These are phyloP conservation scores for Globisporangium ultimum DNA, from an alignment of 352 stramenopile species.

Conservation along the genomic window DNA sequence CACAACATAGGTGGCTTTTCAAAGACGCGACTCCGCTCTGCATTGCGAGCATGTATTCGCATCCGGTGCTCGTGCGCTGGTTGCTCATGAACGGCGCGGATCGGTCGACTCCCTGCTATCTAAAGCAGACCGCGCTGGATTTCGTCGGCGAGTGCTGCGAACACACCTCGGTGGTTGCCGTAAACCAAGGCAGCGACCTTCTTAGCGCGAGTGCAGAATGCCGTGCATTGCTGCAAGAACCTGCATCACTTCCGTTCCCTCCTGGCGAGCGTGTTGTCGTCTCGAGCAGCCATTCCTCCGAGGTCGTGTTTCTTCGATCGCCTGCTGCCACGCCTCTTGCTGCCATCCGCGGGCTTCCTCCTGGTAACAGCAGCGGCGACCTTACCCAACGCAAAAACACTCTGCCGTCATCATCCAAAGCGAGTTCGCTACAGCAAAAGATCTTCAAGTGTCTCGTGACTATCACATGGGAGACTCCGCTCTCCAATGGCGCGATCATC, in stretches of 20 bases:
- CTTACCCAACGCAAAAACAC: not conserved
- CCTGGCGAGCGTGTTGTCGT: slow-evolving; percentile 27
- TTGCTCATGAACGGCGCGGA: slow-evolving; percentile 58
- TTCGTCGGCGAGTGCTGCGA: slow-evolving; percentile 59
- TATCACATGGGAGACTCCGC: slow-evolving; percentile 49
- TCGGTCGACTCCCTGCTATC: slow-evolving; percentile 41
- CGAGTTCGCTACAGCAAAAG: slow-evolving; percentile 34
- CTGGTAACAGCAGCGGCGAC: not conserved
- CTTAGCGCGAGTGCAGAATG: slow-evolving; percentile 37
- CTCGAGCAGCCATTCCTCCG: slow-evolving; percentile 33
- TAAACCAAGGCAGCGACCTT: not conserved
- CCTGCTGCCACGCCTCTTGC: slow-evolving; percentile 16
- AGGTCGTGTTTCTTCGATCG: slow-evolving; percentile 34
- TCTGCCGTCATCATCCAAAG: not conserved
- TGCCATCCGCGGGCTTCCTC: slow-evolving; percentile 1
- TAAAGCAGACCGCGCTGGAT: slow-evolving; percentile 42
- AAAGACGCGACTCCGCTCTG: slow-evolving; percentile 64
- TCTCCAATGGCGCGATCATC: slow-evolving; percentile 67
- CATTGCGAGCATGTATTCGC: slow-evolving; percentile 52
- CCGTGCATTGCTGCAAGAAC: slow-evolving; percentile 28
- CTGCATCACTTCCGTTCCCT: slow-evolving; percentile 25
- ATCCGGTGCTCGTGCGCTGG: slow-evolving; percentile 48
- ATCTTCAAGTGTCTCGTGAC: slow-evolving; percentile 55
- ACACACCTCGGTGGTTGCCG: slow-evolving; percentile 14
- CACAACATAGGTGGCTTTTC: slow-evolving; percentile 51